Conservation (phyloP, 2,329 filamentous ascomycete genomes). For the Phialophora verrucosa region DNA sequence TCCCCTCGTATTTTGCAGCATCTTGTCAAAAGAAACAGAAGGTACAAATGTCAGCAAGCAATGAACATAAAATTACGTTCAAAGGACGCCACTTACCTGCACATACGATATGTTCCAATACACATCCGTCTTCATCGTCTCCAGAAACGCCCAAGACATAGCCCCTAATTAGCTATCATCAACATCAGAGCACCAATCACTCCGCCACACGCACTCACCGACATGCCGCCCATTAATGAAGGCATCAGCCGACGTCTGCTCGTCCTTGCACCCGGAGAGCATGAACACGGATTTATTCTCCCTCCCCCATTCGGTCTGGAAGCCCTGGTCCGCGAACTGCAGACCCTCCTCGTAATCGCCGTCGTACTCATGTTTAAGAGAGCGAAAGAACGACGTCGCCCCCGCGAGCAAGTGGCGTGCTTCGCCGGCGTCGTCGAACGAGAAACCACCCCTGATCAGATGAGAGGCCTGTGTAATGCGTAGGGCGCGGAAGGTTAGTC, state of each 20-base stretch:
- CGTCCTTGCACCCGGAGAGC: conserved; percentile 58
- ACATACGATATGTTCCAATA: conserved; percentile 37
- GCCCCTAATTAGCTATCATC: conserved; percentile 22
- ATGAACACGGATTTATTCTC: conserved; percentile 58
- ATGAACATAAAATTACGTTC: background rate
- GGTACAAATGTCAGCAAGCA: background rate
- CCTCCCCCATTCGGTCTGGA: conserved; percentile 51
- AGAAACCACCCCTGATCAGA: conserved; percentile 58
- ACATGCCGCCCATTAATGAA: conserved; percentile 50
- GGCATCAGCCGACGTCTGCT: conserved; percentile 59
- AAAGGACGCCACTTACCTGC: conserved; percentile 23
- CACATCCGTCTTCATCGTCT: conserved; percentile 37
- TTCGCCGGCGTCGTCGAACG: conserved; percentile 50
- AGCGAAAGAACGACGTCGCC: conserved; percentile 59
- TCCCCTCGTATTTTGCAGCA: conserved; percentile 42
- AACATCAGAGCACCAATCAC: background rate
- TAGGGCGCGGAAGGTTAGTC: background rate
- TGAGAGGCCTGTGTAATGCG: conserved; percentile 22
- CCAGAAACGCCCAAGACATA: conserved; percentile 39
- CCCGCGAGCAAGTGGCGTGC: conserved; percentile 60
- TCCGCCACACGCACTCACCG: conserved; percentile 31
- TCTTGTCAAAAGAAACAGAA: conserved; percentile 27
- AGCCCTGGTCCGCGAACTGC: conserved; percentile 48
- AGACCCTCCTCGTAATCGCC: conserved; percentile 53
- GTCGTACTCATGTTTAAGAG: conserved; percentile 49